Conservation (phyloP, 108 stramenopile genomes). For the Epithemia pelagica region DNA sequence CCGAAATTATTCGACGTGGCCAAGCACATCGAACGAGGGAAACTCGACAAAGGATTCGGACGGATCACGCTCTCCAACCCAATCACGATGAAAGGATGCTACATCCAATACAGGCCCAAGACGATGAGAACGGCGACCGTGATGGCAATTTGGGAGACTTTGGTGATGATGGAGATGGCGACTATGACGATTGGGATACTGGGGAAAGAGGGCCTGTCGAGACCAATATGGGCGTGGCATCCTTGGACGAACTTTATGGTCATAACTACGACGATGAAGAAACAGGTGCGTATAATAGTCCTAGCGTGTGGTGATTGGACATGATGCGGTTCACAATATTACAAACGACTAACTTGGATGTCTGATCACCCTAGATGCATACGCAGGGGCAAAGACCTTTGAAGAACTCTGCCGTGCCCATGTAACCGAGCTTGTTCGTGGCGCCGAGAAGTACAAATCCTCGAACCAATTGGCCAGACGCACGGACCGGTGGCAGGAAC, state of each 20-base stretch:
- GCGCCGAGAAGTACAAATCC: slow-evolving; percentile 86
- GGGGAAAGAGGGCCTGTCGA: slow-evolving; percentile 26
- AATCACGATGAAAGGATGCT: too few relatives aligned
- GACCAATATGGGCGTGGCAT: slow-evolving; percentile 33
- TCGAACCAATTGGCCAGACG: slow-evolving; percentile 85
- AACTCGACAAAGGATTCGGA: slow-evolving; percentile 26
- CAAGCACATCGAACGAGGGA: slow-evolving; percentile 51
- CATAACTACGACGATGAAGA: background rate
- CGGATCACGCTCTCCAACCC: too few relatives aligned
- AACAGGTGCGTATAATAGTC: background rate
- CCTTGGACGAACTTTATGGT: slow-evolving; percentile 24
- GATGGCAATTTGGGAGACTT: slow-evolving; percentile 21
- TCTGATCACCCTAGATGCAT: background rate
- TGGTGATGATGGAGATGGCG: slow-evolving; percentile 42
- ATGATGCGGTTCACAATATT: background rate
- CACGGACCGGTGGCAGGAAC: slow-evolving; percentile 82
- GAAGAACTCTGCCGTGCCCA: slow-evolving; percentile 91
- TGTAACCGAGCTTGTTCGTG: slow-evolving; percentile 78
- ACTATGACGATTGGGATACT: slow-evolving; percentile 36
- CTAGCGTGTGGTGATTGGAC: too few relatives aligned
- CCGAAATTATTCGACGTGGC: slow-evolving; percentile 66
- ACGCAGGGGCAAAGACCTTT: slow-evolving; percentile 51
- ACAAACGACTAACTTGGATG: too few relatives aligned
- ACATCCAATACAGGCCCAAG: too few relatives aligned
- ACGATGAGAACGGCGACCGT: too few relatives aligned